A percentile compares a stretch with the other conserved stretches of the same genome.
These are phyloP conservation scores for Sistotremastrum suecicum DNA, from an alignment of 768 basidiomycete species.

Conservation along the genomic window DNA sequence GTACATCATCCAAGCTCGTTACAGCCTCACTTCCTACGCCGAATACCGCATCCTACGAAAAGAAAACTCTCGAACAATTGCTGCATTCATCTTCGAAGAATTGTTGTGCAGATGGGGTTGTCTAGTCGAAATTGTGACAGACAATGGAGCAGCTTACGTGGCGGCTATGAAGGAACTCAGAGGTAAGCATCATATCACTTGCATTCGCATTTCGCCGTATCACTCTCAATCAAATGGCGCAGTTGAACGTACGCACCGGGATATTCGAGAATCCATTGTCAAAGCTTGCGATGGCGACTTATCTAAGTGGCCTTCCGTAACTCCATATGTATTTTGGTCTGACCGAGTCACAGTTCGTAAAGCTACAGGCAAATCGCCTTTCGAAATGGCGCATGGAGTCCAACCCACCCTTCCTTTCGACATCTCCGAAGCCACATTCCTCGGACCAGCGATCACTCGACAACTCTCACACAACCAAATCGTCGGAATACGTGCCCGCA, in stretches of 20 bases:
- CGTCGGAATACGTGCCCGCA: conserved; percentile 6
- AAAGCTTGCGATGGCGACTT: conserved; percentile 12
- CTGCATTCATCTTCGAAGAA: conserved; percentile 19
- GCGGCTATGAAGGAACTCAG: conserved; percentile 9
- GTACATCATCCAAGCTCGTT: conserved; percentile 24
- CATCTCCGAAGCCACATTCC: conserved; percentile 16
- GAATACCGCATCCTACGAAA: conserved; percentile 9
- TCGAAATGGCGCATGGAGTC: conserved; percentile 5
- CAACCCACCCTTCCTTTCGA: conserved; percentile 19
- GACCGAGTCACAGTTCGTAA: conserved; percentile 11
- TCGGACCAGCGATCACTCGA: conserved; percentile 13
- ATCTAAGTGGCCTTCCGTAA: conserved; percentile 11
- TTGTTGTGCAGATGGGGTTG: conserved; percentile 19
- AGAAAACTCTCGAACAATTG: conserved; percentile 7
- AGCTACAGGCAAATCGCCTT: conserved; percentile 11
- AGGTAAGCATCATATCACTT: conserved; percentile 9
- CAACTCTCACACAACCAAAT: conserved; percentile 9
- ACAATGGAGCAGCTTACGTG: conserved; percentile 16
- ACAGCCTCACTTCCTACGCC: conserved; percentile 13
- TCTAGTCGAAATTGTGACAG: conserved; percentile 14
- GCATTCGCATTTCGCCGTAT: conserved; percentile 19
- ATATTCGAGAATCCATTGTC: conserved; percentile 18
- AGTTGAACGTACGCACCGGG: conserved; percentile 20
- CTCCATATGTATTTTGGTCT: conserved; percentile 13
- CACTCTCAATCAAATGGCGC: conserved; percentile 23